Conservation (phyloP, 257 asterid genomes). For the Thymus mandschuricus region DNA sequence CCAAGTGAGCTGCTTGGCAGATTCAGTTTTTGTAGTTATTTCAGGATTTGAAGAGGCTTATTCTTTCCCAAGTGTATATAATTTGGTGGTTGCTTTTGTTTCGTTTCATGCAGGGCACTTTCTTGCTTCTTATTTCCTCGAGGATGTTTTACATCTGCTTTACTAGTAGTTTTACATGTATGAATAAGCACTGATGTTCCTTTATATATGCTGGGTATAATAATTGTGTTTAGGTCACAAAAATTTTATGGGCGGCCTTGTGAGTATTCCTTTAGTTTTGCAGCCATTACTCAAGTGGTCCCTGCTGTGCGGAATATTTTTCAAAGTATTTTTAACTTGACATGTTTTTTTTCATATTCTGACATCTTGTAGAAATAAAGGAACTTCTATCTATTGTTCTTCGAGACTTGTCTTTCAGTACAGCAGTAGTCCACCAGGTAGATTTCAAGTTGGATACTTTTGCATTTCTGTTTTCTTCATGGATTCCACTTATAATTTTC, state of each 20-base stretch:
- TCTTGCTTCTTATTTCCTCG: slow-evolving; percentile 8
- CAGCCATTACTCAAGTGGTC: slow-evolving; percentile 13
- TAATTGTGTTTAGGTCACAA: slow-evolving; percentile 1
- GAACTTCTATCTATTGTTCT: slow-evolving; percentile 83
- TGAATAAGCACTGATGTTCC: background rate
- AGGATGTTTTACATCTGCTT: background rate
- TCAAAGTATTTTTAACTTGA: slow-evolving; percentile 24
- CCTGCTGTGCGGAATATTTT: slow-evolving; percentile 28
- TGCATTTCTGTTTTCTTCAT: slow-evolving; percentile 11
- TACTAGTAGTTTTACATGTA: slow-evolving; percentile 17
- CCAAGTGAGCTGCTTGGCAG: slow-evolving; percentile 2
- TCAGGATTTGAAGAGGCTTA: slow-evolving; percentile 8
- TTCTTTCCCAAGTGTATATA: background rate
- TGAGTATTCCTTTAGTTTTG: slow-evolving; percentile 17
- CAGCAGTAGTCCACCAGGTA: slow-evolving; percentile 98
- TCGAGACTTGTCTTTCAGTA: slow-evolving; percentile 76
- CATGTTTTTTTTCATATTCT: slow-evolving; percentile 30
- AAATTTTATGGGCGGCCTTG: slow-evolving; percentile 6
- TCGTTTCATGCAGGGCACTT: background rate
- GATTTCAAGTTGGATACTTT: background rate
- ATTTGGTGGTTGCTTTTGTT: slow-evolving; percentile 12
- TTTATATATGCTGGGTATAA: too few species aligned
- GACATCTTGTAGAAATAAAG: slow-evolving; percentile 71
- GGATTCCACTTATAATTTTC: slow-evolving; percentile 4
- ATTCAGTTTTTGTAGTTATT: background rate